Evolutionary conservation across 805 yeast genomes (phyloP), one percentile per base, ranked within the genome.

Genomic region (Lipomyces chichibuensis): DNA sequence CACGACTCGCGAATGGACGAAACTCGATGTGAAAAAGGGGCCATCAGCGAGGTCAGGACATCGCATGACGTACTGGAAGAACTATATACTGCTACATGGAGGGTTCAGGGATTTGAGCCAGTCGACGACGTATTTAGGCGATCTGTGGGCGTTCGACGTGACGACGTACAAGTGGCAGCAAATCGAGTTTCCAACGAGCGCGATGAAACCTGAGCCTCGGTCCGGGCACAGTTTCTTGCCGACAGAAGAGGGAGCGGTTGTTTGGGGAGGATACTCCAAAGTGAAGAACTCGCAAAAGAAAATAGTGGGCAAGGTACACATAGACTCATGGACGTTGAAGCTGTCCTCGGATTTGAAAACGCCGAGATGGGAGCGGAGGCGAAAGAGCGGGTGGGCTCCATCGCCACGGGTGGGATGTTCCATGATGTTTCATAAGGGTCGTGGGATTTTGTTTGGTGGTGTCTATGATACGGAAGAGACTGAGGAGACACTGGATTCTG

Each of bases 391-490:
- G 2, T 90, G 88, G 76, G 92, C 88, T 68, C 98, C 98, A 3
- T 86, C 94, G 6, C 90, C 98, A 14, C 84, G 98, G 73, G 97
- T 91, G n/a, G 98, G 99, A 0, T 90, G 96, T 75, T 88, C 96
- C 3, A 85, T 94, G 88, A 92, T 88, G 9, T 83, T 83, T 71
- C 98, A 94, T 78, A 90, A 91, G 73, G 96, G 96, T 66, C 87
- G 98, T 80, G 98, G 98, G 65, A 84, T 94, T 9, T 74, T 93
- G 75, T 95, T 94, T 80, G 98, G 98, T 51, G 98, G 98, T 73
- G 99, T 95, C 14, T 93, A 85, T 74, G 98, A 94, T 77, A 90
- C 85, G 69, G 97, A 93, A 73, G 99, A 94, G 78, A 94, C 97
- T 14, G 98, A 94, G 77, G 98, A 95, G 78, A 85, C 90, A 63